A percentile compares a stretch with the other conserved stretches of the same genome.
Conservation (phyloP, 495 filamentous ascomycete genomes). For the Aspergillus steynii region DNA sequence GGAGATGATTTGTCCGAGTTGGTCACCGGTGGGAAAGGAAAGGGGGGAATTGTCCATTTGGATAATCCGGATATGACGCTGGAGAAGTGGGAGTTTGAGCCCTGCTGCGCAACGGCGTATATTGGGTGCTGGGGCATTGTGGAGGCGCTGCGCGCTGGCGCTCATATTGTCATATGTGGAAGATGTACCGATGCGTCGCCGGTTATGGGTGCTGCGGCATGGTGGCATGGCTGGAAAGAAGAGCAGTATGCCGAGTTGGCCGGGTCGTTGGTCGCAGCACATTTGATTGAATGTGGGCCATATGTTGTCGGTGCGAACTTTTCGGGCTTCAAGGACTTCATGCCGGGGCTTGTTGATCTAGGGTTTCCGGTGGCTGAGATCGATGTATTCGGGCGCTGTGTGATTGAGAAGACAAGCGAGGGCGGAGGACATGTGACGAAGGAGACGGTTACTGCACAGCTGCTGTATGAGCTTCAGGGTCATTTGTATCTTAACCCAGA, state of each 20-base stretch:
- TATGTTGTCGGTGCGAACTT: constrained; percentile 51
- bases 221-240: constrained; percentile 36
- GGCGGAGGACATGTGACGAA: constrained; percentile 21
- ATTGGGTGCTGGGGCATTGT: constrained; percentile 27
- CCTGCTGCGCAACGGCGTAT: neutral
- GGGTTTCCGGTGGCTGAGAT: constrained; percentile 51
- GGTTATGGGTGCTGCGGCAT: constrained; percentile 39
- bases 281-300: constrained; percentile 43
- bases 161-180: constrained; percentile 50
- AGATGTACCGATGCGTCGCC: constrained; percentile 44
- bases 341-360: constrained; percentile 11
- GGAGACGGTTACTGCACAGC: constrained; percentile 44
- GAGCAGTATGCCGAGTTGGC: constrained; percentile 36
- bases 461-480: constrained; percentile 57
- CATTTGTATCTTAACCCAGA: constrained; percentile 46
- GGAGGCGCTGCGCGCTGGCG: constrained; percentile 38
- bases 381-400: constrained; percentile 29
- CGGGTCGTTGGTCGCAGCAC: constrained; percentile 37
- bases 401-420: constrained; percentile 18
- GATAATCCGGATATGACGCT: no score
- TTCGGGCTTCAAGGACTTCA: constrained; percentile 34
- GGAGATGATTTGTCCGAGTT: no score
- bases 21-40: no score
- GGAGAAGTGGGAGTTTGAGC: no score
- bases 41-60: no score